Evolutionary conservation across 306 rosid genomes (phyloP), one percentile per base, ranked within the genome.

Genomic region (Rosa multiflora): DNA sequence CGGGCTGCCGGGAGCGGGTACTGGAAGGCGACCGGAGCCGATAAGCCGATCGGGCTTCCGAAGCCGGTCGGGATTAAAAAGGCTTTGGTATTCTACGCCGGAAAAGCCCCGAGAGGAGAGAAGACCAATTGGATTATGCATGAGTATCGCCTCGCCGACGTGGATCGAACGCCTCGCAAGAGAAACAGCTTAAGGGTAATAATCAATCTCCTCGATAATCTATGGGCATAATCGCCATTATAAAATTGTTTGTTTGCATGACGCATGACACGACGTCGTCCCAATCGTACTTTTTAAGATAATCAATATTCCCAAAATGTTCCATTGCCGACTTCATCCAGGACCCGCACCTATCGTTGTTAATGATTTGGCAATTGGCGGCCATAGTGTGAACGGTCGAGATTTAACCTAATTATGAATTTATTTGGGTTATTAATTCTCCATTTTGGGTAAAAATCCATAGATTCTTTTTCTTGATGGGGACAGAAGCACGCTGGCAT

Each of bases 121-220:
- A 96, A 96, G 77, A 91, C 94, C 53, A 96, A 96, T 83, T 96
- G 99, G 99, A 96, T 96, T 49, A 93, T 96, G 99, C 99, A 96
- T 73, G 98, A 96, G 79, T 96, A 96, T 78, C 97, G 98, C 39
- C 92, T 96, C 10, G 99, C 99, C 17, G 91, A 96, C 67, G 97
- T 91, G 20, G 98, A 96, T 89, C 98, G 94, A 1, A 82, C 97
- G 5, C 91, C 90, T 79, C 93, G 97, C 70, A 93, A 87, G 74
- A 93, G 93, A 83, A 96, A 93, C 83, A 90, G 94, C 73, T 37
- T 91, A 21, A 96, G 97, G 98, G 98, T 94, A 92, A 4, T 58
- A 1, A n/a, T 40, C 9, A 13, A 23, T 32, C 5, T 18, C 6
- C 20, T 2, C 29, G 0, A 29, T 8, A 61, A 35, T 35, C n/a